Conservation (phyloP, 306 rosid genomes). For the Glycine tomentella region DNA sequence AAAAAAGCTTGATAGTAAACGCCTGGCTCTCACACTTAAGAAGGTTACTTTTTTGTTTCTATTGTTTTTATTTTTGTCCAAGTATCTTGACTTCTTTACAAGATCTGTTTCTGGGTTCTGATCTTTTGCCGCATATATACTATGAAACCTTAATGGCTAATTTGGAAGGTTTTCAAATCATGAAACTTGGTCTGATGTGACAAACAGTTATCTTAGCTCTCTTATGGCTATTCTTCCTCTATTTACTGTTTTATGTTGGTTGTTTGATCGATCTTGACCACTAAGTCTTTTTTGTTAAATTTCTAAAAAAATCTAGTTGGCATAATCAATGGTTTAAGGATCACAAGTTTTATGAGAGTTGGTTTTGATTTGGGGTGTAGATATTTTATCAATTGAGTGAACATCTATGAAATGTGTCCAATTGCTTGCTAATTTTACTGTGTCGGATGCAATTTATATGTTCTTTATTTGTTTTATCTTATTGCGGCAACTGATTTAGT, state of each 20-base stretch:
- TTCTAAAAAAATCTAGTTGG: not conserved
- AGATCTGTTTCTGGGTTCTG: conserved; percentile 37
- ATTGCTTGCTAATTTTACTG: conserved; percentile 26
- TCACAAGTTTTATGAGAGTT: not conserved
- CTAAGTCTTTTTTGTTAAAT: not conserved
- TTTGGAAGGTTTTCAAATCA: conserved; percentile 33
- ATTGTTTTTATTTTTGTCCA: not conserved
- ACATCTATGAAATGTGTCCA: not conserved
- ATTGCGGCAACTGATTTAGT: not conserved
- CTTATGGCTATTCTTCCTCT: no score
- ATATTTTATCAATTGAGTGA: no score
- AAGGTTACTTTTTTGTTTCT: conserved; percentile 57
- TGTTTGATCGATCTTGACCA: not conserved
- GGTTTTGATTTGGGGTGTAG: not conserved
- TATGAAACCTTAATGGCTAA: not conserved
- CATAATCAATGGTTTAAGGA: not conserved
- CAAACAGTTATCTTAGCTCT: not conserved
- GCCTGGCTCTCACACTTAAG: conserved; percentile 82
- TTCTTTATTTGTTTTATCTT: not conserved
- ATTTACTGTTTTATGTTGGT: not conserved
- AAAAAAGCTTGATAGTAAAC: conserved; percentile 88
- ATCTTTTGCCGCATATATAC: no score
- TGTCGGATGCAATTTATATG: conserved; percentile 12
- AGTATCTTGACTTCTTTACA: not conserved
- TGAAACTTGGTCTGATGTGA: conserved; percentile 6